A percentile compares a stretch with the other conserved stretches of the same genome.
Conservation (phyloP, 805 yeast species). For the Saturnispora quitensis region DNA sequence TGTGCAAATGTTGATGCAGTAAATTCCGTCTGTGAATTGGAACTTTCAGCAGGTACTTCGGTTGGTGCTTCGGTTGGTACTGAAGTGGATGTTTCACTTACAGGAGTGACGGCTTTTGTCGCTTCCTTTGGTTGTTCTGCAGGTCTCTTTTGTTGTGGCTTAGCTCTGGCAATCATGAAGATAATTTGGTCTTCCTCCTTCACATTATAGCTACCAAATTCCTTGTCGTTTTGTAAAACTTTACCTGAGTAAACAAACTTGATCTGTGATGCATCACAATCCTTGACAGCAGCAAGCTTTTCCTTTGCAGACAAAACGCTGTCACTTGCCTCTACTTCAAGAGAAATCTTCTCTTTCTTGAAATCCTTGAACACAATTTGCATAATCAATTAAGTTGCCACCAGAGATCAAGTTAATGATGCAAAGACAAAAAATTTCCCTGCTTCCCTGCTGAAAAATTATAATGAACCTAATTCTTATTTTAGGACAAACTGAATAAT, state of each 20-base stretch:
- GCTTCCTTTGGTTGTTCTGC: slow-evolving; percentile 15
- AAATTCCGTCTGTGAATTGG: slow-evolving; percentile 19
- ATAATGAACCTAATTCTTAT: neutral
- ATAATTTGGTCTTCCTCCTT: slow-evolving; percentile 84
- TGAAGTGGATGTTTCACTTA: slow-evolving; percentile 15
- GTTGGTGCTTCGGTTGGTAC: slow-evolving; percentile 19
- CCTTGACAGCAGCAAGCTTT: slow-evolving; percentile 57
- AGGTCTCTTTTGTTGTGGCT: slow-evolving; percentile 28
- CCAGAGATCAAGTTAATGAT: slow-evolving; percentile 11
- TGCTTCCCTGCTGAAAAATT: neutral
- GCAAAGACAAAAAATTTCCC: neutral
- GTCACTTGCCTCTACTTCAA: slow-evolving; percentile 64
- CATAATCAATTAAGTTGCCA: slow-evolving; percentile 34
- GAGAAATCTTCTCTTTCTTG: slow-evolving; percentile 77
- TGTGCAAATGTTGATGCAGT: slow-evolving; percentile 56
- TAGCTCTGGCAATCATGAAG: slow-evolving; percentile 72
- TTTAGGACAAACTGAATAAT: neutral
- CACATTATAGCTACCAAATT: slow-evolving; percentile 61
- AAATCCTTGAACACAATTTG: slow-evolving; percentile 81
- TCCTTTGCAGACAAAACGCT: slow-evolving; percentile 65
- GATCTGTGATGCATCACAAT: slow-evolving; percentile 62
- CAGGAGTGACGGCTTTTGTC: slow-evolving; percentile 12
- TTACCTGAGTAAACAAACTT: slow-evolving; percentile 88
- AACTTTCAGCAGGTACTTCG: slow-evolving; percentile 5
- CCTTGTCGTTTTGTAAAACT: slow-evolving; percentile 76